Evolutionary conservation across 2,329 filamentous ascomycete species (phyloP).

Genomic region (Diplodia corticola): DNA sequence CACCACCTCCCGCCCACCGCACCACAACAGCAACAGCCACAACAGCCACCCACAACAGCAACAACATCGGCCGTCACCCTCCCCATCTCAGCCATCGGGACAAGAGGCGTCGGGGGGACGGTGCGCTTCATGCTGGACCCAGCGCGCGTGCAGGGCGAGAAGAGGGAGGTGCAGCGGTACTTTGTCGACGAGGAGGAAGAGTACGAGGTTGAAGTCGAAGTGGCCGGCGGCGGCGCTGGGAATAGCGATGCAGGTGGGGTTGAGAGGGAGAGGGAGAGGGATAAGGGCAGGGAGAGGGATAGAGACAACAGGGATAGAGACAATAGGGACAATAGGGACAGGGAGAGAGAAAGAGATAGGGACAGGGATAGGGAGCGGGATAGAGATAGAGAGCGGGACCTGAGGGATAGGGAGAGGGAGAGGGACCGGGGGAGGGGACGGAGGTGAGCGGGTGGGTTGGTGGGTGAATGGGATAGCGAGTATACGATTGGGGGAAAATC

Average conservation of each 20-base stretch:
- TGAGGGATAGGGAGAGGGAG: neutral
- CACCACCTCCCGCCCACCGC: too few species aligned
- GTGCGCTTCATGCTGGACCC: constrained; percentile 88
- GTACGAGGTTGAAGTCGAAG: constrained; percentile 74
- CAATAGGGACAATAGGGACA: neutral
- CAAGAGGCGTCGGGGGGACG: constrained; percentile 65
- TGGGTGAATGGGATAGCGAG: neutral
- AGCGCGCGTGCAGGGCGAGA: constrained; percentile 71
- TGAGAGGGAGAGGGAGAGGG: neutral
- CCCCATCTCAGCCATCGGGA: constrained; percentile 38
- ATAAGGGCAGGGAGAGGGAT: neutral
- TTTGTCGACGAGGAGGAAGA: constrained; percentile 76
- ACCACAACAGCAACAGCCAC: constrained; percentile 36
- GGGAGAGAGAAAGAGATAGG: neutral
- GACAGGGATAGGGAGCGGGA: neutral
- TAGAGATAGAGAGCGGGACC: neutral
- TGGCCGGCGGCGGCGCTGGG: constrained; percentile 30
- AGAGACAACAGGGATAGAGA: neutral
- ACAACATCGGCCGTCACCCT: neutral
- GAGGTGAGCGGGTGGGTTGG: too few species aligned
- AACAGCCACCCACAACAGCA: constrained; percentile 39
- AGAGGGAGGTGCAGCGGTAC: constrained; percentile 64
- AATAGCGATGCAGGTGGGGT: neutral
- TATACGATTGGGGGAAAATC: too few species aligned
- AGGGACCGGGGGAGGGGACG: neutral